phyloP scores from a whole-genome alignment of 208 protist species.

The Vickermania spadyakhi region DNA sequence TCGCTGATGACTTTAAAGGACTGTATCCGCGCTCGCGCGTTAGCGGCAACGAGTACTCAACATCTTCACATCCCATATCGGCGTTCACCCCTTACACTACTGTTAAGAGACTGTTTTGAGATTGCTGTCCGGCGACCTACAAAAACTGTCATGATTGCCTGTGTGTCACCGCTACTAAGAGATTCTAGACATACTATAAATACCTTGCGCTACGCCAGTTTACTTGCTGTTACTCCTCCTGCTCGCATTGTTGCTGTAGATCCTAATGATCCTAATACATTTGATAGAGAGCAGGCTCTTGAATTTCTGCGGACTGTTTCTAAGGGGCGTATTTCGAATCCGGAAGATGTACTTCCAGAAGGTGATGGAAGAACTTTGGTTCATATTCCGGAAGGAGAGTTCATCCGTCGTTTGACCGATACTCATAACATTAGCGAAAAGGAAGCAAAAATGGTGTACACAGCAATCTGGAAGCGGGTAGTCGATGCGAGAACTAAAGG shows the following conservation, averaged over 20 bases:
- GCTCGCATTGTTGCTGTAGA: slow-evolving; percentile 60
- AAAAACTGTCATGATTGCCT: slow-evolving; percentile 88
- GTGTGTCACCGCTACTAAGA: slow-evolving; percentile 79
- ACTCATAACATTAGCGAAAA: slow-evolving; percentile 73
- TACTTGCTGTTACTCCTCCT: slow-evolving; percentile 67
- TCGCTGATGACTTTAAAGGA: slow-evolving; percentile 92
- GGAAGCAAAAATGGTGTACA: slow-evolving; percentile 85
- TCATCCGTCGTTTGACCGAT: slow-evolving; percentile 63
- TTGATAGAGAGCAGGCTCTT: slow-evolving; percentile 60
- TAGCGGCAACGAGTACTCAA: slow-evolving; percentile 53
- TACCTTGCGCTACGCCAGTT: slow-evolving; percentile 80
- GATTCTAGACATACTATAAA: slow-evolving; percentile 85
- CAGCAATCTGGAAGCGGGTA: slow-evolving; percentile 73
- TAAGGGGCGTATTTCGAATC: slow-evolving; percentile 41
- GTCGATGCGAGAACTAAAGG: slow-evolving; percentile 82
- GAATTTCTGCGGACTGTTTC: slow-evolving; percentile 58
- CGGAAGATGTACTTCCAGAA: slow-evolving; percentile 72
- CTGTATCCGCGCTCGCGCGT: slow-evolving; percentile 71
- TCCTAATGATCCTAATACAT: slow-evolving; percentile 77
- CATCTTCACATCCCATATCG: slow-evolving; percentile 89
- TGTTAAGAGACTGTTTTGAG: slow-evolving; percentile 87
- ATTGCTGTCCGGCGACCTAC: slow-evolving; percentile 79
- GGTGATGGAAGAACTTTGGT: slow-evolving; percentile 83
- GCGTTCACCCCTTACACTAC: slow-evolving; percentile 76
- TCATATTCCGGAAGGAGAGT: slow-evolving; percentile 83